phyloP scores from a whole-genome alignment of 106 monocot genomes.

The Dioscorea zingiberensis region DNA sequence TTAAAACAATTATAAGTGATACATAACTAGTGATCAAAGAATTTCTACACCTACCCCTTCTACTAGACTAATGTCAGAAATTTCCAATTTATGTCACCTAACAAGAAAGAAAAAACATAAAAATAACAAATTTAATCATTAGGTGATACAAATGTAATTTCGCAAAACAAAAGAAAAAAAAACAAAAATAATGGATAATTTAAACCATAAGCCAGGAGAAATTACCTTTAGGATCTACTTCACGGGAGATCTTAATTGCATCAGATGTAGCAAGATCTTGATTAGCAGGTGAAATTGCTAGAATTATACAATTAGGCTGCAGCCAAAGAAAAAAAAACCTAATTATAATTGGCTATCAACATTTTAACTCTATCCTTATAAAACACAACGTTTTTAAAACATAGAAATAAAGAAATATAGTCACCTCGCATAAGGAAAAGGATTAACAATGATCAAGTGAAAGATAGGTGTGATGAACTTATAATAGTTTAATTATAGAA shows the following conservation, averaged over 20 bases:
- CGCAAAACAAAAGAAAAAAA: background rate
- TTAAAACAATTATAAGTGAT: too few species aligned
- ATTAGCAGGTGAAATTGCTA: slow-evolving; percentile 92
- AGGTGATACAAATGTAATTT: too few species aligned
- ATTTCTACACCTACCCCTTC: too few species aligned
- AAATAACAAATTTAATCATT: too few species aligned
- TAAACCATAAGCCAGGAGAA: background rate
- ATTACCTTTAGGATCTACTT: slow-evolving; percentile 80
- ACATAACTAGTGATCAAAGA: too few species aligned
- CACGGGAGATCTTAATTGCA: slow-evolving; percentile 86
- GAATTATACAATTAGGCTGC: slow-evolving; percentile 87
- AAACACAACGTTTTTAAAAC: too few species aligned
- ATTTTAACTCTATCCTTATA: too few species aligned
- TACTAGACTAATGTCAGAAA: background rate
- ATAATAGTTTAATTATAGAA: too few species aligned
- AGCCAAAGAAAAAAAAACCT: slow-evolving; percentile 10
- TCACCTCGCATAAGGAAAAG: too few species aligned
- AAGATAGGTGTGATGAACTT: too few species aligned
- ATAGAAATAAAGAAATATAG: too few species aligned
- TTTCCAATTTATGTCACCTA: background rate
- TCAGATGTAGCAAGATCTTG: slow-evolving; percentile 95
- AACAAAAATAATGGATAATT: background rate
- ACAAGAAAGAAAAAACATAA: background rate
- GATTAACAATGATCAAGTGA: too few species aligned
- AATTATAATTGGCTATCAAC: background rate